These are phyloP conservation scores for Lyophyllum atratum DNA, from an alignment of 768 basidiomycete species.

Conservation along the genomic window DNA sequence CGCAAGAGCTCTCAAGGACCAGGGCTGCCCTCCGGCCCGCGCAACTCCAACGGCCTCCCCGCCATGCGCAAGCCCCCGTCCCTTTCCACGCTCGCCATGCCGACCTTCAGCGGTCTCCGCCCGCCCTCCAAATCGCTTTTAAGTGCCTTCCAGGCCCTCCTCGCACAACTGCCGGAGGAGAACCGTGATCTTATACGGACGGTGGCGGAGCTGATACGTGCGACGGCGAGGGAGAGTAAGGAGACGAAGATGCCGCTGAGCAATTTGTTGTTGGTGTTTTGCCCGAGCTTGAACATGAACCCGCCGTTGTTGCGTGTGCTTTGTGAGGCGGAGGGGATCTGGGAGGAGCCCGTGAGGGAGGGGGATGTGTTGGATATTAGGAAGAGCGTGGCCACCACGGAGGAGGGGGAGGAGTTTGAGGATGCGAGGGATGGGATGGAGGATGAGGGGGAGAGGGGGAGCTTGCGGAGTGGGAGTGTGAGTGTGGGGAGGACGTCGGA, in stretches of 20 bases:
- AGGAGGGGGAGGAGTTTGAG: slow-evolving; percentile 25
- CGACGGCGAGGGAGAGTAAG: slow-evolving; percentile 64
- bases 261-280: slow-evolving; percentile 86
- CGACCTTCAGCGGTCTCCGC: slow-evolving; percentile 59
- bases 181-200: slow-evolving; percentile 86
- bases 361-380: slow-evolving; percentile 28
- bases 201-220: slow-evolving; percentile 76
- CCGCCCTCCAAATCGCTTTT: slow-evolving; percentile 62
- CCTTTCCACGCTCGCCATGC: slow-evolving; percentile 76
- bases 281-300: slow-evolving; percentile 82
- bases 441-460: slow-evolving; percentile 22
- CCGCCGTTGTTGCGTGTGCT: slow-evolving; percentile 71
- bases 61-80: slow-evolving; percentile 76
- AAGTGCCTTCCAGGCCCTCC: slow-evolving; percentile 59
- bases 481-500: slow-evolving; percentile 30
- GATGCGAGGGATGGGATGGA: slow-evolving; percentile 30
- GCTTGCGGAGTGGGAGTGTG: slow-evolving; percentile 23
- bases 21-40: slow-evolving; percentile 18
- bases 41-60: slow-evolving; percentile 32
- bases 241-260: slow-evolving; percentile 93
- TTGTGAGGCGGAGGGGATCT: slow-evolving; percentile 71
- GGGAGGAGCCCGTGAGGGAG: slow-evolving; percentile 44
- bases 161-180: slow-evolving; percentile 72
- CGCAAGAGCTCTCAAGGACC: slow-evolving; percentile 18
- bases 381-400: slow-evolving; percentile 15